A percentile compares a stretch with the other conserved stretches of the same genome.
phyloP scores from a whole-genome alignment of 2,329 filamentous ascomycete genomes.

The Akanthomyces muscarius region DNA sequence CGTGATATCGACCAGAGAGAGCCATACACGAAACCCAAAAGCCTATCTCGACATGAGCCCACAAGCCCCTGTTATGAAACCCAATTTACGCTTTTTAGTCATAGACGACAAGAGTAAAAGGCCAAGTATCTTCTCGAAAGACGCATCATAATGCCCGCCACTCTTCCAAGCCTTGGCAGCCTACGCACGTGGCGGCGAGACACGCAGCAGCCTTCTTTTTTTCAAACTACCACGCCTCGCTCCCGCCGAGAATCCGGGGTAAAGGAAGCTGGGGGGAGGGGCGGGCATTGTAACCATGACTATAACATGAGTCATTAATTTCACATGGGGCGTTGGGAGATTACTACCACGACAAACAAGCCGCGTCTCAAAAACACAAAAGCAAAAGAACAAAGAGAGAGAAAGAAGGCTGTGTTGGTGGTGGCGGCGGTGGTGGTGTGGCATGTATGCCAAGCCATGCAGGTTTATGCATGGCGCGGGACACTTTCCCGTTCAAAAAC shows the following conservation, averaged over 20 bases:
- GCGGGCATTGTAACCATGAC: neutral
- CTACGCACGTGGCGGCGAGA: neutral
- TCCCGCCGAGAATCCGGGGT: neutral
- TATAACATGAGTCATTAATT: conserved; percentile 1
- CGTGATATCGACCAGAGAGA: too few species aligned
- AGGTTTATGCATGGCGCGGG: neutral
- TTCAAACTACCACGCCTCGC: neutral
- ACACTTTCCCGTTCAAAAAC: neutral
- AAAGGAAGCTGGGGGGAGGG: neutral
- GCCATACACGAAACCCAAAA: too few species aligned
- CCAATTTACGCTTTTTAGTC: too few species aligned
- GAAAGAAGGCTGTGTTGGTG: neutral
- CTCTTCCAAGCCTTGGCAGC: neutral
- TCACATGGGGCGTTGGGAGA: neutral
- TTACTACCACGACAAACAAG: neutral
- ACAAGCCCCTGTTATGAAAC: too few species aligned
- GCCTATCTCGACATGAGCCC: too few species aligned
- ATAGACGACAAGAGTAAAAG: too few species aligned
- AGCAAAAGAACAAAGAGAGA: neutral
- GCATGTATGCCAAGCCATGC: conserved; percentile 8
- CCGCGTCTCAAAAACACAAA: neutral
- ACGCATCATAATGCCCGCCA: neutral
- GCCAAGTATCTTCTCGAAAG: too few species aligned
- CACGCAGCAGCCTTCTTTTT: neutral
- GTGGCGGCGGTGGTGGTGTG: neutral